Base-by-base conservation (phyloP, 768 basidiomycete species). In the Phallus indusiatus region DNA sequence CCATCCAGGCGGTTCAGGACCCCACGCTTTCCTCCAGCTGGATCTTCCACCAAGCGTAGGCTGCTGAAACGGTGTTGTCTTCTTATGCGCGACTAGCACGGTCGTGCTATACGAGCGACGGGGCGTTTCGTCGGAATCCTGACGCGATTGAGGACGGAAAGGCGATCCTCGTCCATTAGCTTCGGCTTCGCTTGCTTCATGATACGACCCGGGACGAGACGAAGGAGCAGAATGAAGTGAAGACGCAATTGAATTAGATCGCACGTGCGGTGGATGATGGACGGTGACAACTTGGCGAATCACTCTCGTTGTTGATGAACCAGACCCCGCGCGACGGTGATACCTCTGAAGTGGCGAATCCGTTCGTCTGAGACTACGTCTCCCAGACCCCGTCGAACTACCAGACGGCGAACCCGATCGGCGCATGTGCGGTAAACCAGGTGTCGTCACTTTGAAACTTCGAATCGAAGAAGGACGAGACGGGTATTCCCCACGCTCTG, bases 21-120 rank as follows among this genome's bases (percentile, higher is more conserved):
- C 90, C 90, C 90, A 93, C 7, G 85, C 81, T 70, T 90, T 90
- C 76, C 89, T 91, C 90, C 90, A 93, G 67, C 86, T 86, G 20
- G 86, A 84, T 46, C 59, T 47, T 11, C 59, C 51, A 9, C 59
- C 51, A 9, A 59, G 49, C 9, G 57, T 33, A 84, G 81, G 34
- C 86, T 81, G 53, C 82, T 67, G 3, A 76, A 90, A 89, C 1
- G 88, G 85, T 1, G 84, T 88, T 62, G 81, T 75, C 22, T 86
- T 82, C 67, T 93, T 92, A 70, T 93, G 90, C 6, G 88, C 90
- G 34, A 92, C 76, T 63, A 92, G 90, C 3, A 86, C 85, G 36
- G 85, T 59, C 14, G 57, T 81, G 47, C 70, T 75, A 33, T 70
- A 66, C 17, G 65, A 73, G 60, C 70, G 75, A 61, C 69, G 77